A percentile compares a stretch with the other conserved stretches of the same genome.
These are phyloP conservation scores for Kuraishia borneana DNA, from an alignment of 805 yeast genomes.

Conservation along the genomic window DNA sequence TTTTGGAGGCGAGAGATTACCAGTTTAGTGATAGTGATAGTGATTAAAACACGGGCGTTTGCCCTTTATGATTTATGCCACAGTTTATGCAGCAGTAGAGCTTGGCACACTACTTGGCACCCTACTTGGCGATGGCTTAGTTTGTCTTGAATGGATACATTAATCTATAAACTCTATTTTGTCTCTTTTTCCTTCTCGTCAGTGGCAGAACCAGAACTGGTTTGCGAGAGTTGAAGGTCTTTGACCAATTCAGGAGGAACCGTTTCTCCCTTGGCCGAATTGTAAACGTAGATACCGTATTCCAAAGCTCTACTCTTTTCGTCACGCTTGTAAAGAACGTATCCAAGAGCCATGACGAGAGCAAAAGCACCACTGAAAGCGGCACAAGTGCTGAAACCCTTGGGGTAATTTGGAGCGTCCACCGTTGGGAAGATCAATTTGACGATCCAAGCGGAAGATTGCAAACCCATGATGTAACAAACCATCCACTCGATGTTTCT, in stretches of 20 bases:
- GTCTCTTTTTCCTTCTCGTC: too few species aligned
- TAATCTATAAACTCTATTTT: neutral
- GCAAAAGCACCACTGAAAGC: conserved; percentile 22
- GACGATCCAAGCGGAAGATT: conserved; percentile 22
- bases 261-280: conserved; percentile 2
- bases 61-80: too few species aligned
- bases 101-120: neutral
- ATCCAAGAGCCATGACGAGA: conserved; percentile 8
- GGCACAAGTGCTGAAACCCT: conserved; percentile 39
- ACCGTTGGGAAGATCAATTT: conserved; percentile 31
- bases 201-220: neutral
- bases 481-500: conserved; percentile 46
- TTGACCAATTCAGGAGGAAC: neutral
- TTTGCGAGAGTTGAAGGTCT: too few species aligned
- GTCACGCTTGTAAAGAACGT: conserved; percentile 35
- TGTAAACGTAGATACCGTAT: conserved; percentile 1
- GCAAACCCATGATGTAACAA: conserved; percentile 37
- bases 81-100: too few species aligned
- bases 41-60: too few species aligned
- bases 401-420: conserved; percentile 44
- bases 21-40: too few species aligned
- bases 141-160: neutral
- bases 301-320: conserved; percentile 20
- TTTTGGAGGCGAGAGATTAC: too few species aligned
- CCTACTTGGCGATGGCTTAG: neutral